These are phyloP conservation scores for Amborella trichopoda DNA, from an alignment of 164 flowering plant species.

Conservation along the genomic window DNA sequence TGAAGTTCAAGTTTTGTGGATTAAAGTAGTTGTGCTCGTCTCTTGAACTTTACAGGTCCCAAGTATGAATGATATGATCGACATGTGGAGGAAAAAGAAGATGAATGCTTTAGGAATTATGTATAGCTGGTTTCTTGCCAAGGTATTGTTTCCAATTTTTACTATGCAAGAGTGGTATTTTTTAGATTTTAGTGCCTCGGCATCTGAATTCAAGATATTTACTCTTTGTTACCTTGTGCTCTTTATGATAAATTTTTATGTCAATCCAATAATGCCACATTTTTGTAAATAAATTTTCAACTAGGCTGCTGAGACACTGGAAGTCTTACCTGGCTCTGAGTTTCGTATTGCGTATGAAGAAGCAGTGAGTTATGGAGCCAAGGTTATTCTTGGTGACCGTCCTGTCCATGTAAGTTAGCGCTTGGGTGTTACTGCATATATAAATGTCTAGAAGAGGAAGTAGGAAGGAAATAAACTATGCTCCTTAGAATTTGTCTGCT, in stretches of 20 bases:
- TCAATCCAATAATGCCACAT: no score
- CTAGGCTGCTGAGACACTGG: slow-evolving; percentile 84
- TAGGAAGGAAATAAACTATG: no score
- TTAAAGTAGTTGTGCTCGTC: no score
- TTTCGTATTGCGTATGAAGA: slow-evolving; percentile 94
- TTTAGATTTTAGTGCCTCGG: not conserved
- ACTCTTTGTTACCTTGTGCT: not conserved
- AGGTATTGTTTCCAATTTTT: slow-evolving; percentile 33
- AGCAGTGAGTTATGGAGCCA: slow-evolving; percentile 78
- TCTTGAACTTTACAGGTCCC: no score
- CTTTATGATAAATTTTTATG: not conserved
- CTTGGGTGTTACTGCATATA: not conserved
- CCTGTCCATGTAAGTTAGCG: slow-evolving; percentile 60
- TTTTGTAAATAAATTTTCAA: no score
- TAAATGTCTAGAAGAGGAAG: no score
- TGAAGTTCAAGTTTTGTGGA: no score
- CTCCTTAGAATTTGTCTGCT: no score
- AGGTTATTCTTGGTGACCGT: slow-evolving; percentile 94
- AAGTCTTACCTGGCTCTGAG: slow-evolving; percentile 92
- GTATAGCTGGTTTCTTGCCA: slow-evolving; percentile 93
- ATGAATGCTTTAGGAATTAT: slow-evolving; percentile 61
- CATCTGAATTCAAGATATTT: not conserved
- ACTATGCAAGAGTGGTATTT: not conserved
- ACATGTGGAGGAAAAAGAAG: slow-evolving; percentile 68
- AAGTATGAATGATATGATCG: slow-evolving; percentile 73